Conservation (phyloP, 2,329 filamentous ascomycete genomes). For the Leptographium procerum region DNA sequence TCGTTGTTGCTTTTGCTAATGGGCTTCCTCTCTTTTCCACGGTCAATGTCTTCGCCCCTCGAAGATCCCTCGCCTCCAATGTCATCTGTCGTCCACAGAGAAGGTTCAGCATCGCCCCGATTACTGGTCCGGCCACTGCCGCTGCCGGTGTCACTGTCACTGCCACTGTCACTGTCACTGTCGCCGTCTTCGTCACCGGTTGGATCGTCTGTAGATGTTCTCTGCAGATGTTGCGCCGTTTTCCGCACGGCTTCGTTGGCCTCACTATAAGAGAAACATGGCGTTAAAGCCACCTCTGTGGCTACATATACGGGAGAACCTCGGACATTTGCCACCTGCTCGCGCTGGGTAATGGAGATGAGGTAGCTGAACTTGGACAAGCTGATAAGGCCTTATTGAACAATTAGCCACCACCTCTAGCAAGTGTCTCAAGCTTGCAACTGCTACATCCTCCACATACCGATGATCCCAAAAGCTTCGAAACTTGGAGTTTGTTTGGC, state of each 20-base stretch:
- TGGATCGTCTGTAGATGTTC: slow-evolving; percentile 20
- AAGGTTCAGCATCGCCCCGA: slow-evolving; percentile 17
- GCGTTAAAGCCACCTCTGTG: slow-evolving; percentile 83
- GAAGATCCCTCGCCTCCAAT: not conserved
- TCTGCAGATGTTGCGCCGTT: slow-evolving; percentile 36
- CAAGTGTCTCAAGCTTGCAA: not conserved
- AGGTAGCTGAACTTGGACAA: slow-evolving; percentile 75
- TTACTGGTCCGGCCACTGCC: slow-evolving; percentile 9
- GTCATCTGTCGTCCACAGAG: slow-evolving; percentile 6
- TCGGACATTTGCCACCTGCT: slow-evolving; percentile 79
- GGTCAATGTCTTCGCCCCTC: slow-evolving; percentile 14
- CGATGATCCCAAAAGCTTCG: slow-evolving; percentile 49
- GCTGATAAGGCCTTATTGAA: slow-evolving; percentile 60
- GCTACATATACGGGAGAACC: slow-evolving; percentile 77
- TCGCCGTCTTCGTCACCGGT: slow-evolving; percentile 35
- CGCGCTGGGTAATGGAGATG: slow-evolving; percentile 72
- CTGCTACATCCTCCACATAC: slow-evolving; percentile 23
- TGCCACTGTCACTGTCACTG: slow-evolving; percentile 21
- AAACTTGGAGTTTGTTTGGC: slow-evolving; percentile 38
- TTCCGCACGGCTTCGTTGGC: slow-evolving; percentile 60
- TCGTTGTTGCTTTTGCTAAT: not conserved
- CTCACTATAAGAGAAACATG: slow-evolving; percentile 63
- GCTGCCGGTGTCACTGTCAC: slow-evolving; percentile 31
- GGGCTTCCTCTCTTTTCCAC: slow-evolving; percentile 15
- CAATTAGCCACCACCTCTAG: slow-evolving; percentile 1